Percentiles rank a stretch among this genome's conserved stretches.
Conservation (phyloP, 78 protist genomes). For the Pigoraptor vietnamica region DNA sequence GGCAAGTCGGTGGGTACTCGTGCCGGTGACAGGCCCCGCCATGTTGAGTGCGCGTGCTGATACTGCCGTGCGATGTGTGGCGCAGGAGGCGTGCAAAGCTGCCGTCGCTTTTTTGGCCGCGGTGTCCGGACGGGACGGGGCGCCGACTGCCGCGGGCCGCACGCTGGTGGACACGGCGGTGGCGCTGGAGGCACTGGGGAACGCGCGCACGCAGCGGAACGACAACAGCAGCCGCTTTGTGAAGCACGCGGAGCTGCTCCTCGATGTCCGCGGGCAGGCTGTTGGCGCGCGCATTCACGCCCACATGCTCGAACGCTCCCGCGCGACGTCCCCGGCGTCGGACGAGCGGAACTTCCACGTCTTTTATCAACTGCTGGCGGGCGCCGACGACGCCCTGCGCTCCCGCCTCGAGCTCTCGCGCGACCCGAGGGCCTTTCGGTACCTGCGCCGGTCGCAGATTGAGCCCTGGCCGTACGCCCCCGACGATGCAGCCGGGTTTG, state of each 20-base stretch:
- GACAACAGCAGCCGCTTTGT: slow-evolving; percentile 77
- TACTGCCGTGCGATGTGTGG: slow-evolving; percentile 44
- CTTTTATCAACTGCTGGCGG: slow-evolving; percentile 48
- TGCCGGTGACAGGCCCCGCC: background rate
- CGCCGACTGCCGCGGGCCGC: slow-evolving; percentile 16
- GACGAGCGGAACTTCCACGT: slow-evolving; percentile 67
- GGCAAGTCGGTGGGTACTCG: slow-evolving; percentile 67
- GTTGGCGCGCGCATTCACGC: slow-evolving; percentile 74
- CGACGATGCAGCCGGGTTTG: background rate
- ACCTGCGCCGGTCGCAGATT: background rate
- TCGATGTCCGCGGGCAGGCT: slow-evolving; percentile 72
- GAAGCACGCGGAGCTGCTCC: slow-evolving; percentile 85
- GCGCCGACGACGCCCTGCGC: background rate
- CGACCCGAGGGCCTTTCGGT: background rate
- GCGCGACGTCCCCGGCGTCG: background rate
- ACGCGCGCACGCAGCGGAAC: slow-evolving; percentile 85
- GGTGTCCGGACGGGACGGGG: slow-evolving; percentile 52
- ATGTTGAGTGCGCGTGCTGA: background rate
- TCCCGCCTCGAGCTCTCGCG: background rate
- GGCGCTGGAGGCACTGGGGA: slow-evolving; percentile 89
- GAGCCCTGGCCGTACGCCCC: background rate
- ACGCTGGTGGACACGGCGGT: slow-evolving; percentile 74
- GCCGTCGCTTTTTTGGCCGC: slow-evolving; percentile 81
- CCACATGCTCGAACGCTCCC: slow-evolving; percentile 54
- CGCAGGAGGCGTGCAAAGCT: slow-evolving; percentile 38